Evolutionary conservation across 192 early-diverging fungal genomes (phyloP).

Genomic region (Podila clonocystis): DNA sequence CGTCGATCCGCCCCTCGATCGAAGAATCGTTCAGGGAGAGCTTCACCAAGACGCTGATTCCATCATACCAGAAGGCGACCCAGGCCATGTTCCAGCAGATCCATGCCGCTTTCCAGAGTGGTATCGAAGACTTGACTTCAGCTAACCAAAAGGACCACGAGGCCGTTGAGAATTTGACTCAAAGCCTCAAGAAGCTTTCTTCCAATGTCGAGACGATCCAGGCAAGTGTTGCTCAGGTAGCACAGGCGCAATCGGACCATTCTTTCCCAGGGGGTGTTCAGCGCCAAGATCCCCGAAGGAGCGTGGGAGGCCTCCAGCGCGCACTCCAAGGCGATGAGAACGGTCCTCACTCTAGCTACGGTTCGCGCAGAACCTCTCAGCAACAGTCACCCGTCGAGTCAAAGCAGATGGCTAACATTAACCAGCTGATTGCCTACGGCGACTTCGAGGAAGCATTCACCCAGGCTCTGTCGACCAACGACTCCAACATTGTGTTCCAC

Average conservation of each 20-base stretch:
- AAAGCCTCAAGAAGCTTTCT: conserved; percentile 25
- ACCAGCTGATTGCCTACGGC: conserved; percentile 42
- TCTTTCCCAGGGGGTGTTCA: conserved; percentile 3
- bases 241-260: conserved; percentile 18
- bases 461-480: conserved; percentile 54
- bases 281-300: conserved; percentile 16
- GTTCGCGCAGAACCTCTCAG: conserved; percentile 46
- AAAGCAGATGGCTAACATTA: conserved; percentile 23
- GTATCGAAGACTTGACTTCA: conserved; percentile 39
- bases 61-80: conserved; percentile 58
- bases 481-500: conserved; percentile 35
- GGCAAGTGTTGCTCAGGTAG: conserved; percentile 18
- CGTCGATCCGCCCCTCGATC: conserved; percentile 49
- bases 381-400: conserved; percentile 28
- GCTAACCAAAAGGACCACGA: conserved; percentile 28
- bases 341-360: conserved; percentile 21
- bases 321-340: conserved; percentile 37
- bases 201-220: conserved; percentile 36
- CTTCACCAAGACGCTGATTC: conserved; percentile 53
- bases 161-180: conserved; percentile 19
- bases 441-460: conserved; percentile 44
- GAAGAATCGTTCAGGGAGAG: conserved; percentile 57
- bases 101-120: conserved; percentile 47
- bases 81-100: conserved; percentile 61
- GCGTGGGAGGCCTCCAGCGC: conserved; percentile 38